phyloP scores from a whole-genome alignment of 2,329 filamentous ascomycete genomes.

The Pyrenophora teres region DNA sequence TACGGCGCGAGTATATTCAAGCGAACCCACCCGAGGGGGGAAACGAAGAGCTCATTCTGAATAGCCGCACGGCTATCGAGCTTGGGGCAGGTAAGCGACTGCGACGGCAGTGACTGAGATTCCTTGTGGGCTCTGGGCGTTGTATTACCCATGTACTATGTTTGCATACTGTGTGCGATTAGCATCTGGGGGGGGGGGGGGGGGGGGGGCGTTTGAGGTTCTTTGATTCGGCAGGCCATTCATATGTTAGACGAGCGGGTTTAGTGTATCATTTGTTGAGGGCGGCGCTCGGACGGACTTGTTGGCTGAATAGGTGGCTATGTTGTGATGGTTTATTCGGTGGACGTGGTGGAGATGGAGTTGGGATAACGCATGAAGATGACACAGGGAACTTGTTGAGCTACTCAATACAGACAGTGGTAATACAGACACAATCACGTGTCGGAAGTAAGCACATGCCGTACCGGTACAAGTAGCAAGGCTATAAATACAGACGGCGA shows the following conservation, averaged over 20 bases:
- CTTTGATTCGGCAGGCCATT: neutral
- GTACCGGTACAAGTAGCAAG: neutral
- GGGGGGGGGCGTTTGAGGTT: conserved; percentile 24
- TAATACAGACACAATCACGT: neutral
- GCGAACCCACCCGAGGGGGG: conserved; percentile 40
- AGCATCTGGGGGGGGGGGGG: conserved; percentile 34
- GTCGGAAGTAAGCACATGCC: neutral
- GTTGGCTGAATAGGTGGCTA: neutral
- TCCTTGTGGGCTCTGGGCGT: conserved; percentile 10
- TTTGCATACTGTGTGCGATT: conserved; percentile 24
- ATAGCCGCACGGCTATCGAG: conserved; percentile 47
- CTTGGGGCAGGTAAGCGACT: conserved; percentile 43
- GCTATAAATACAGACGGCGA: neutral
- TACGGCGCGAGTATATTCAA: conserved; percentile 51
- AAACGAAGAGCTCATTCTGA: conserved; percentile 36
- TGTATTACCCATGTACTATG: conserved; percentile 26
- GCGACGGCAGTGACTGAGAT: conserved; percentile 29
- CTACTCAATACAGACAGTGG: no score
- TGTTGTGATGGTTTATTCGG: neutral
- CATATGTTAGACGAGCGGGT: conserved; percentile 12
- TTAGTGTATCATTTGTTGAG: neutral
- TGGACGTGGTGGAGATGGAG: no score
- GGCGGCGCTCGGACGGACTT: conserved; percentile 1
- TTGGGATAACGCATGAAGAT: no score
- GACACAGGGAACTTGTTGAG: no score